Evolutionary conservation across 2,329 filamentous ascomycete genomes (phyloP), one percentile per base, ranked within the genome.

Genomic region (Drechslera avenae): DNA sequence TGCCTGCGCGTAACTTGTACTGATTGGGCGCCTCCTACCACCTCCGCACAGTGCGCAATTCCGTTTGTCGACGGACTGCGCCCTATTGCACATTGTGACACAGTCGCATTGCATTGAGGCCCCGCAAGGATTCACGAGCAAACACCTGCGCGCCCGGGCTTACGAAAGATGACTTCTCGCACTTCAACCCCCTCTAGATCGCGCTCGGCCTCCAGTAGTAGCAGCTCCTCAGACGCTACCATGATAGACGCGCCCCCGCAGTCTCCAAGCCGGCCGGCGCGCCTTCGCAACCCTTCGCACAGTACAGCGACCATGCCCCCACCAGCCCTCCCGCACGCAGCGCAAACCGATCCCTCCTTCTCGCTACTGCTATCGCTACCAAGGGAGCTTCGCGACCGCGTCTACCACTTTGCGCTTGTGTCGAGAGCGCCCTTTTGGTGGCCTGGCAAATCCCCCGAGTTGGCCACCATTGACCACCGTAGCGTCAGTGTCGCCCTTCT

Each of bases 311-410:
- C 61, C 14, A 43, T 35, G 14, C 46, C 49, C 6, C 30, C 48
- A 16, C 12, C 23, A 28, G 12, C 26, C 1, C 48, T 36, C 13
- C 18, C 36, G 35, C 52, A 39, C 13, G 5, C 50, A n/a, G 30
- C 49, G 17, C 18, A 46, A 13, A 26, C 57, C 28, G 63, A 67
- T 35, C 56, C 65, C 8, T 26, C 64, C 44, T 70, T 71, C 49
- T 71, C 64, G 17, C 66, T 67, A 7, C 61, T 74, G 6, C 62
- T 74, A 10, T 66, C 66, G 13, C 67, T 75, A 0, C 72, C 73
- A 5, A 62, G 68, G 32, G 72, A 75, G 40, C 59, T 75, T 41
- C 63, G 73, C 52, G 66, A 73, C 41, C 64, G 64, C 32, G 59
- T 75, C 46, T 75, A 73, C 51, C 41, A 52, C 7, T 67, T 60